Base-by-base conservation (phyloP, 352 stramenopile species). In the Blastocystis sp. region DNA sequence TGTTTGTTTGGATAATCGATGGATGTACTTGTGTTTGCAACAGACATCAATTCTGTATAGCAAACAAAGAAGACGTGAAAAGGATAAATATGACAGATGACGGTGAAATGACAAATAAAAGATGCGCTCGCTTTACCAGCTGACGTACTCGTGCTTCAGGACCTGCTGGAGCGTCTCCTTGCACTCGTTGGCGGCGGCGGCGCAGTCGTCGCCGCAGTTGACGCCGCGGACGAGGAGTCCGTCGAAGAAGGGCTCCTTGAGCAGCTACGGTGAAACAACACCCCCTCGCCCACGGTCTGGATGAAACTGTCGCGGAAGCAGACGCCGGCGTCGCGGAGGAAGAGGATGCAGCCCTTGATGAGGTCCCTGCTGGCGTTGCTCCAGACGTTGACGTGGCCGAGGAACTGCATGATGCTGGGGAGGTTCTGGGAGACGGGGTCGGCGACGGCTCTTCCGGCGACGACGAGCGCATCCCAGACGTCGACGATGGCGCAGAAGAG, bases 401-500 rank as follows among this genome's bases (percentile, higher is more conserved):
- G n/a, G 42, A 72, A 72, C 24, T 42, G 2, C 36, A 72, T 44
- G 8, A 72, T 72, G 24, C 16, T 4, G 6, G 24, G 4, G 32
- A 72, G 40, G 3, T 4, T 27, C 18, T 42, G 2, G 18, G n/a
- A 21, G 27, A 72, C 42, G 1, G 42, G 18, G 7, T 21, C 29
- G 9, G 1, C 34, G 42, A 27, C 29, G 18, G n/a, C n/a, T 18
- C n/a, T 4, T 0, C n/a, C 61, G 11, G 34, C 36, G 2, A 32
- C 40, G 42, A 27, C n/a, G 7, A 72, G 18, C 2, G 61, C 27
- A 44, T 81, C 69, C 69, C 69, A 81, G 11, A 81, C 3, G 34
- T 81, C 69, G n/a, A 81, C 69, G 0, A 81, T 44, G 24, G 69
- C 27, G 46, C 69, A 81, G 69, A 49, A 81, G 3, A 81, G 36